phyloP scores from a whole-genome alignment of 2,329 filamentous ascomycete genomes.

The Hypoxylon sp. region DNA sequence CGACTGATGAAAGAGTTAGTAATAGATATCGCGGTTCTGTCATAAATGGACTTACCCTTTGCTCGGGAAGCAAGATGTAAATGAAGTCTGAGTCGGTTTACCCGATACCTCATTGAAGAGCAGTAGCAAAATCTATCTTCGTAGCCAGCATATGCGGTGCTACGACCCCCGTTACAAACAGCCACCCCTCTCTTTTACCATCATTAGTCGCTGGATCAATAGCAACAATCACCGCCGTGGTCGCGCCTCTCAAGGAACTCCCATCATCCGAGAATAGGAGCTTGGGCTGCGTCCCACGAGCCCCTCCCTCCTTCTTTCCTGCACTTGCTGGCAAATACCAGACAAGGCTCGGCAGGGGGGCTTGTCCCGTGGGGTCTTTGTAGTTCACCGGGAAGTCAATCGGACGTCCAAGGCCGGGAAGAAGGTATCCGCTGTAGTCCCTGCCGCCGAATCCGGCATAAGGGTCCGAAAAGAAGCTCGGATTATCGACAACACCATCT shows the following conservation, averaged over 20 bases:
- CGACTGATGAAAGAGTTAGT: not conserved
- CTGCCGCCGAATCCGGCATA: constrained; percentile 58
- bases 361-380: constrained; percentile 56
- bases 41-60: not conserved
- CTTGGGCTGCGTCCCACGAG: constrained; percentile 59
- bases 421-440: constrained; percentile 69
- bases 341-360: constrained; percentile 61
- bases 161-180: constrained; percentile 71
- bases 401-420: constrained; percentile 62
- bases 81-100: not conserved
- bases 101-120: constrained; percentile 8
- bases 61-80: not conserved
- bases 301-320: constrained; percentile 24
- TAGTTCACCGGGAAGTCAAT: constrained; percentile 56
- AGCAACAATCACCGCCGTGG: constrained; percentile 66
- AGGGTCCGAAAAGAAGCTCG: constrained; percentile 69
- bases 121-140: constrained; percentile 63
- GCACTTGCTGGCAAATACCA: constrained; percentile 56
- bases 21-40: not conserved
- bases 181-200: constrained; percentile 66
- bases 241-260: constrained; percentile 63
- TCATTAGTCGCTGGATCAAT: constrained; percentile 63
- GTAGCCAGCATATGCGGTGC: constrained; percentile 65
- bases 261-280: constrained; percentile 73
- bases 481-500: constrained; percentile 68